Percentiles rank a stretch among this genome's conserved stretches.
phyloP scores from a whole-genome alignment of 2,329 filamentous ascomycete species.

The Talaromyces islandicus region DNA sequence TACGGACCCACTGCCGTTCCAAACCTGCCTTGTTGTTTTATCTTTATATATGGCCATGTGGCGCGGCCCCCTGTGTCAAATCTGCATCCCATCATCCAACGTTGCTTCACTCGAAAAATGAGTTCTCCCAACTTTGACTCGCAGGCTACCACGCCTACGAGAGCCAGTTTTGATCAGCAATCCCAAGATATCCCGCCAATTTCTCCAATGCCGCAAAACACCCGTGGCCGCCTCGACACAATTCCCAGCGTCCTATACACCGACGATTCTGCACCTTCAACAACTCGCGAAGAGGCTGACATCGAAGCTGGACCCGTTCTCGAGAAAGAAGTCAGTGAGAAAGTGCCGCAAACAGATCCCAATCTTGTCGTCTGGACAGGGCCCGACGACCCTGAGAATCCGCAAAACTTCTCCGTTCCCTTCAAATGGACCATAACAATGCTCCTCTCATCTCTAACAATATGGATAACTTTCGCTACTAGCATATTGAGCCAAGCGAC shows the following conservation, averaged over 20 bases:
- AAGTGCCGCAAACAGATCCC: conserved; percentile 18
- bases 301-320: background rate
- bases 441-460: conserved; percentile 36
- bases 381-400: conserved; percentile 23
- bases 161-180: conserved; percentile 5
- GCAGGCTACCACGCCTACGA: conserved; percentile 5
- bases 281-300: background rate
- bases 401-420: conserved; percentile 19
- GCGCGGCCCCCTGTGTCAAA: background rate
- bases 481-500: conserved; percentile 43
- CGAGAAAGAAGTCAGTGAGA: background rate
- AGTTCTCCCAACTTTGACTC: conserved; percentile 4
- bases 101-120: background rate
- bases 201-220: background rate
- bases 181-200: background rate
- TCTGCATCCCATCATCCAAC: background rate
- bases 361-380: conserved; percentile 27
- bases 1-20: background rate
- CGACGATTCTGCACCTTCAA: background rate
- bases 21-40: background rate
- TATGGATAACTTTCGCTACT: conserved; percentile 44
- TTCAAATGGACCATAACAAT: conserved; percentile 40
- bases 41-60: background rate
- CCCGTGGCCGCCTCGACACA: conserved; percentile 2
- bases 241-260: conserved; percentile 4